Evolutionary conservation across 208 protist genomes (phyloP).

Genomic region (Wallacemonas sp.): DNA sequence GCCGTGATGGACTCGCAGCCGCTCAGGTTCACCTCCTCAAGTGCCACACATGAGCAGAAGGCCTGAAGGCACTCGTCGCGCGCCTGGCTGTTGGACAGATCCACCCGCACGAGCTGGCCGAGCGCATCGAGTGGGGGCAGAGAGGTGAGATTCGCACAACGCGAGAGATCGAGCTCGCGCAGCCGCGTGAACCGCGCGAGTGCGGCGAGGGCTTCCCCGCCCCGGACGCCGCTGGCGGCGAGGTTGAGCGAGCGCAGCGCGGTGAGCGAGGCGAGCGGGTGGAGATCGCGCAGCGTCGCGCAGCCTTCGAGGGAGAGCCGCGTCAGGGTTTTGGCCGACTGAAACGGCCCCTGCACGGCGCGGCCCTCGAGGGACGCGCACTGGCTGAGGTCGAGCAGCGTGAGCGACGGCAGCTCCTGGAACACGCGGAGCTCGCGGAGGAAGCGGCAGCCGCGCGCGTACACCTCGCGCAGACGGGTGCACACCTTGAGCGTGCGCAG

Average conservation of each 20-base stretch:
- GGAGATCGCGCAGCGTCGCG: constrained; percentile 25
- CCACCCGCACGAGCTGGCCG: constrained; percentile 19
- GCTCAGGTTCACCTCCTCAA: constrained; percentile 40
- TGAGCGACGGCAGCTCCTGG: constrained; percentile 31
- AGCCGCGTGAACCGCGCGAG: constrained; percentile 28
- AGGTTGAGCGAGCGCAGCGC: constrained; percentile 39
- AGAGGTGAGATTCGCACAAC: constrained; percentile 29
- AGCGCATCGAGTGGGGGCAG: constrained; percentile 31
- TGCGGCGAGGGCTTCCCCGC: constrained; percentile 22
- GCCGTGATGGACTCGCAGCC: constrained; percentile 37
- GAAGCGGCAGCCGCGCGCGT: constrained; percentile 28
- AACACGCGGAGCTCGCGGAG: constrained; percentile 33
- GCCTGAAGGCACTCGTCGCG: constrained; percentile 27
- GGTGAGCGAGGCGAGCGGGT: constrained; percentile 25
- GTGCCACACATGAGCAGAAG: constrained; percentile 24
- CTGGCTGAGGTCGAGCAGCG: constrained; percentile 40
- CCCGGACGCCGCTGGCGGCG: constrained; percentile 27
- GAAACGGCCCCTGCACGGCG: constrained; percentile 28
- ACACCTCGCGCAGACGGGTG: constrained; percentile 25
- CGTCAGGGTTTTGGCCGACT: constrained; percentile 19
- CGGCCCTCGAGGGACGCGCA: constrained; percentile 31
- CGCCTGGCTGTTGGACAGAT: constrained; percentile 22
- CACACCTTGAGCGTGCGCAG: constrained; percentile 16
- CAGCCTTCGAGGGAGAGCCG: constrained; percentile 34
- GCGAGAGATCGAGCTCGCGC: constrained; percentile 36